Conservation (phyloP, 23 red algal genomes). For the Agarophyton chilense region DNA sequence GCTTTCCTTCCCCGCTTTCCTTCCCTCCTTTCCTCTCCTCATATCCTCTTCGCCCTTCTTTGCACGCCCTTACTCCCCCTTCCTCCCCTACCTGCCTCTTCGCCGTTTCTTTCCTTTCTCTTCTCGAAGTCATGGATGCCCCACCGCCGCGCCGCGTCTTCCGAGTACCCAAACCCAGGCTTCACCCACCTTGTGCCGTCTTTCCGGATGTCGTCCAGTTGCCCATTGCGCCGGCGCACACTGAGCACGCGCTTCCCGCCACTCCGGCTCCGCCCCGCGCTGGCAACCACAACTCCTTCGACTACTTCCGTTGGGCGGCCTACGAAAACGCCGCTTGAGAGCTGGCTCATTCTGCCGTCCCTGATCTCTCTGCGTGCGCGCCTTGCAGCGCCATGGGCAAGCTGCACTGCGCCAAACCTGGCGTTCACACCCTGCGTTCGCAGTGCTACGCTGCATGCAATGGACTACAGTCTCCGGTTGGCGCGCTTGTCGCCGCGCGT, state of each 20-base stretch:
- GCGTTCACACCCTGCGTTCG: neutral
- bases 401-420: neutral
- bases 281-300: neutral
- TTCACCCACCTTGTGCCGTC: constrained; percentile 18
- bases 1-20: neutral
- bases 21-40: no score
- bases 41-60: no score
- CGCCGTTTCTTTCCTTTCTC: neutral
- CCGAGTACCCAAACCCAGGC: neutral
- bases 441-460: no score
- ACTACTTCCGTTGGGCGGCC: no score
- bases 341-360: no score
- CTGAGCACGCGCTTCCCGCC: neutral
- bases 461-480: no score
- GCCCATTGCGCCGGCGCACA: neutral
- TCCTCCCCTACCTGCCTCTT: neutral
- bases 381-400: constrained; percentile 11
- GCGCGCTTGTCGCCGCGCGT: no score
- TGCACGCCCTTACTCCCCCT: neutral
- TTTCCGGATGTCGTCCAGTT: neutral
- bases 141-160: neutral
- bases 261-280: neutral
- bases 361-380: constrained; percentile 7
- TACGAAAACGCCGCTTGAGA: no score
- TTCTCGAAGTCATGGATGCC: neutral